Evolutionary conservation across 305 asterid genomes (phyloP), one percentile per base, ranked within the genome.

Genomic region (Solanum hybrid): DNA sequence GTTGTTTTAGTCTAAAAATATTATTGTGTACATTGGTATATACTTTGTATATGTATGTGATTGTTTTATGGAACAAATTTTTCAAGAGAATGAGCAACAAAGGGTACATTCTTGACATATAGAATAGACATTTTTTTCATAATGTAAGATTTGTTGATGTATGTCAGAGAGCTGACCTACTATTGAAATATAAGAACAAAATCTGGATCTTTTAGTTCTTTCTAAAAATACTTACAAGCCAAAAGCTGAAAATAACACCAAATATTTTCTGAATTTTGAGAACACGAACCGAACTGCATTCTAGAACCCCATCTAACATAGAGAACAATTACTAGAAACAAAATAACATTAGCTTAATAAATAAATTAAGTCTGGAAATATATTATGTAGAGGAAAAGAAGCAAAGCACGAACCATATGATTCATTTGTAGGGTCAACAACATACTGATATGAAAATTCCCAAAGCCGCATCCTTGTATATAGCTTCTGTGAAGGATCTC

Each of bases 371-470:
- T 57, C 20, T 20, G 64, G 20, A 79, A 86, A 73, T 37, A 64
- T 88, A 31, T 24, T 87, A 74, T 42, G 26, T 42, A 42, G 35
- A 76, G 67, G 89, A 26, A 89, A 61, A 57, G 71, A 88, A 82
- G 90, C 24, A 90, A 97, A 86, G 91, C 92, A 94, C 28, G 95
- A 93, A 37, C 95, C 94, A 46, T 94, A 93, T 36, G 98, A 95
- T 82, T 98, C 97, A 89, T 97, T 98, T 26, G 94, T 94, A 14
- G 99, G 98, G 93, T 97, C 98, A 29, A 97, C 88, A 20, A 97
- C 91, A 86, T 95, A 97, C 84, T 96, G 96, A 90, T 96, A 95
- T 3, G 97, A 92, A 83, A 96, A 96, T 90, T 97, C 98, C 99
- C 98, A 97, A 18, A 97, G 92, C 51, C 97, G 96, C 98, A 97